A percentile compares a stretch with the other conserved stretches of the same genome.
Evolutionary conservation across 257 asterid genomes (phyloP).

Genomic region (Buddleja alternifolia): DNA sequence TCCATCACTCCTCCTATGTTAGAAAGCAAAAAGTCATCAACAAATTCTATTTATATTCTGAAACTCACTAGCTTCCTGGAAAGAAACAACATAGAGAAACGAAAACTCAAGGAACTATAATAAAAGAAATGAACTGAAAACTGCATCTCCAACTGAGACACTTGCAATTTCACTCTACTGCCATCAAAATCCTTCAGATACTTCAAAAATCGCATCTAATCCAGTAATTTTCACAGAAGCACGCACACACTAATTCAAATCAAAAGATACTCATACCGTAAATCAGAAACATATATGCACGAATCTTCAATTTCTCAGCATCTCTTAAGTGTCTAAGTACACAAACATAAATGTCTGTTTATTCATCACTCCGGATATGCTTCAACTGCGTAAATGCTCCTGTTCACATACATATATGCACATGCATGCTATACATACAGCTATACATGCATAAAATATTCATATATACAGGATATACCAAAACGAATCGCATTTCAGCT

Average conservation of each 20-base stretch:
- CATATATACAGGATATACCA: neutral
- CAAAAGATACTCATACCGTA: constrained; percentile 5
- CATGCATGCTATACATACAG: constrained; percentile 8
- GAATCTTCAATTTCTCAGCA: constrained; percentile 1
- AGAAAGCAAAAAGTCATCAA: constrained; percentile 28
- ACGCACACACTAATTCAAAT: constrained; percentile 1
- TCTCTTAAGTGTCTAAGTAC: neutral
- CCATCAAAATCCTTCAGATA: constrained; percentile 15
- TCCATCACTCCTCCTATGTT: constrained; percentile 50
- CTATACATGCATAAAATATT: neutral
- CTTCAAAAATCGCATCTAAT: neutral
- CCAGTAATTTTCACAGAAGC: neutral
- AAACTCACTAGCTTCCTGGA: constrained; percentile 33
- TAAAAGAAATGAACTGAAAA: neutral
- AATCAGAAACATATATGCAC: constrained; percentile 14
- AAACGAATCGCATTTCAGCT: constrained; percentile 28
- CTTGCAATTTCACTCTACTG: constrained; percentile 11
- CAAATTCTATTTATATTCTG: constrained; percentile 25
- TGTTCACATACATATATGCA: constrained; percentile 3
- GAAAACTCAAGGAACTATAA: constrained; percentile 3
- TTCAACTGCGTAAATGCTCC: constrained; percentile 4
- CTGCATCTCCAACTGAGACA: constrained; percentile 5
- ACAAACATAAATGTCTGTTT: neutral
- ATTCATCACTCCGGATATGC: neutral
- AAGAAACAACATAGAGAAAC: constrained; percentile 11